phyloP scores from a whole-genome alignment of 768 basidiomycete species.

The Trichaptum fuscoviolaceum region DNA sequence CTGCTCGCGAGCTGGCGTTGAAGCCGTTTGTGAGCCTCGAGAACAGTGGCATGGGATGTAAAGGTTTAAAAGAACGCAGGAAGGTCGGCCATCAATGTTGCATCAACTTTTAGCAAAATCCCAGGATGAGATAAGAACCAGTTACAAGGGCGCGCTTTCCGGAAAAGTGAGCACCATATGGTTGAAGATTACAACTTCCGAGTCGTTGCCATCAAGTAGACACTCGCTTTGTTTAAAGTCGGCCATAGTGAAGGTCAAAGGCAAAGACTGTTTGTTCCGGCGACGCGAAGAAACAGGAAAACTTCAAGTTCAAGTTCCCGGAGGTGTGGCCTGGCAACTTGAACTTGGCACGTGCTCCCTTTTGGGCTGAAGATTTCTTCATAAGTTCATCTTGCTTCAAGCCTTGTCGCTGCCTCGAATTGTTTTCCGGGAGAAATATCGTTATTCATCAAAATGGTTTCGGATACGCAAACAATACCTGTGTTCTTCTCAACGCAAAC shows the following conservation, averaged over 20 bases:
- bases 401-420: no score
- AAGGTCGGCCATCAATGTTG: not conserved
- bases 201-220: no score
- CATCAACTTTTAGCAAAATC: not conserved
- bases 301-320: no score
- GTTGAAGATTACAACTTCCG: no score
- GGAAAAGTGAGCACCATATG: no score
- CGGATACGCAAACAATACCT: slow-evolving; percentile 24
- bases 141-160: no score
- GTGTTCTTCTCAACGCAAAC: slow-evolving; percentile 73
- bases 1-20: not conserved
- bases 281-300: no score
- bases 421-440: not conserved
- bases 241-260: no score
- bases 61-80: not conserved
- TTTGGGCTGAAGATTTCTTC: not conserved
- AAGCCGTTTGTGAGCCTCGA: not conserved
- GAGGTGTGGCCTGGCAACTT: no score
- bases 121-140: not conserved
- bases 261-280: no score
- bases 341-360: no score
- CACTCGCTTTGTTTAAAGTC: no score
- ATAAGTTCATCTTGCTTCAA: not conserved
- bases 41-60: not conserved
- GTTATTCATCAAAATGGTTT: not conserved